A percentile compares a stretch with the other conserved stretches of the same genome.
Conservation (phyloP, 2,329 filamentous ascomycete genomes). For the Fusarium sublunatum region DNA sequence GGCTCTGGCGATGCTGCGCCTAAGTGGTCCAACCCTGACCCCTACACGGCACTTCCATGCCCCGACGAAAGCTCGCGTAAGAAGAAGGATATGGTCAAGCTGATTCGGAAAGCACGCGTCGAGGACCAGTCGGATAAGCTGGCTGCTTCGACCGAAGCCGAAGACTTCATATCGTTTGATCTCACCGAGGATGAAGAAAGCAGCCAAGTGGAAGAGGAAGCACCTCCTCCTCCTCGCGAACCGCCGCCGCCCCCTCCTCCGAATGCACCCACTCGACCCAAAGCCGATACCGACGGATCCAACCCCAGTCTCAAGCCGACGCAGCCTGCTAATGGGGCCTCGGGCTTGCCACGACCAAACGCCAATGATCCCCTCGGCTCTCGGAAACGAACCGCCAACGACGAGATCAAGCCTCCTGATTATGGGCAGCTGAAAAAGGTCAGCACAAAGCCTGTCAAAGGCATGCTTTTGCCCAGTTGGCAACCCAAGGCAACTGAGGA, state of each 20-base stretch:
- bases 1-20: constrained; percentile 64
- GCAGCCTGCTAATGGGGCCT: constrained; percentile 1
- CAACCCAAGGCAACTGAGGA: constrained; percentile 55
- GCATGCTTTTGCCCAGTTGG: constrained; percentile 66
- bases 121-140: constrained; percentile 62
- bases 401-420: constrained; percentile 70
- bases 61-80: constrained; percentile 78
- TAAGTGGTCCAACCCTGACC: constrained; percentile 96
- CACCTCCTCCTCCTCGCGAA: constrained; percentile 30
- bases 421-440: constrained; percentile 65
- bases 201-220: constrained; percentile 37
- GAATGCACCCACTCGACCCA: constrained; percentile 40
- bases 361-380: constrained; percentile 64
- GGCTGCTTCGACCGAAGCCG: constrained; percentile 66
- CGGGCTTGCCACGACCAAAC: constrained; percentile 44
- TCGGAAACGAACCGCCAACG: constrained; percentile 79
- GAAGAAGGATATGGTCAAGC: constrained; percentile 86
- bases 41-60: constrained; percentile 88
- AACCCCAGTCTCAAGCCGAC: not conserved
- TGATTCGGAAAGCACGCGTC: constrained; percentile 90
- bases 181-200: constrained; percentile 68
- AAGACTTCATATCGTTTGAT: constrained; percentile 92
- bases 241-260: constrained; percentile 35
- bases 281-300: constrained; percentile 37
- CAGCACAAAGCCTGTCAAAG: constrained; percentile 62